Base-by-base conservation (phyloP, 208 protist genomes). In the Vickermania spadyakhi region DNA sequence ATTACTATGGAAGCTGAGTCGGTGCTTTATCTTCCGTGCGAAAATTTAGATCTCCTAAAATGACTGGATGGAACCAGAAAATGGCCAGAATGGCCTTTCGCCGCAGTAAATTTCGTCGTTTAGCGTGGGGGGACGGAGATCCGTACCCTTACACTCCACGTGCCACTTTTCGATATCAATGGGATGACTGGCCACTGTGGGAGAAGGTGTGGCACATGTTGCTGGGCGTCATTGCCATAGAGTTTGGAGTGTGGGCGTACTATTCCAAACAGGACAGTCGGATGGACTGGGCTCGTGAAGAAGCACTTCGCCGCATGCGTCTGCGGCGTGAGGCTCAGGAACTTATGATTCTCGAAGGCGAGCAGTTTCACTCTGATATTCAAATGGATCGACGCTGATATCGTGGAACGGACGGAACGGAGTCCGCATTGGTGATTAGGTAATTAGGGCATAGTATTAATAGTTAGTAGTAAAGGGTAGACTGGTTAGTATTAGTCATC, bases 21-120 rank as follows among this genome's bases (percentile, higher is more conserved):
- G n/a, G n/a, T n/a, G n/a, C n/a, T n/a, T n/a, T n/a, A n/a, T n/a
- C n/a, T n/a, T n/a, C n/a, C n/a, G n/a, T n/a, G n/a, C n/a, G n/a
- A n/a, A n/a, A n/a, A n/a, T n/a, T n/a, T n/a, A n/a, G n/a, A 49
- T 18, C 11, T 21, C 41, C 52, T n/a, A 59, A 22, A 31, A 93
- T 90, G 83, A 66, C 77, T 13, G 71, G 81, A 7, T 93, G 86
- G 84, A 93, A 93, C 31, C 81, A 93, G 60, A 89, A 87, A 61
- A 93, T 93, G 86, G 83, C 86, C 73, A 90, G 86, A 62, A 91
- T 89, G 83, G 86, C 86, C 61, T 93, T 93, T 59, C 80, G 83
- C 7, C 80, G 83, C 22, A 90, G 82, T 41, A 90, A 89, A 69
- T 93, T 93, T 60, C 83, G 86, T 55, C 86, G 86, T 58, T 59